These are phyloP conservation scores for Haematococcus lacustris DNA, from an alignment of 139 green algal species.

Conservation along the genomic window DNA sequence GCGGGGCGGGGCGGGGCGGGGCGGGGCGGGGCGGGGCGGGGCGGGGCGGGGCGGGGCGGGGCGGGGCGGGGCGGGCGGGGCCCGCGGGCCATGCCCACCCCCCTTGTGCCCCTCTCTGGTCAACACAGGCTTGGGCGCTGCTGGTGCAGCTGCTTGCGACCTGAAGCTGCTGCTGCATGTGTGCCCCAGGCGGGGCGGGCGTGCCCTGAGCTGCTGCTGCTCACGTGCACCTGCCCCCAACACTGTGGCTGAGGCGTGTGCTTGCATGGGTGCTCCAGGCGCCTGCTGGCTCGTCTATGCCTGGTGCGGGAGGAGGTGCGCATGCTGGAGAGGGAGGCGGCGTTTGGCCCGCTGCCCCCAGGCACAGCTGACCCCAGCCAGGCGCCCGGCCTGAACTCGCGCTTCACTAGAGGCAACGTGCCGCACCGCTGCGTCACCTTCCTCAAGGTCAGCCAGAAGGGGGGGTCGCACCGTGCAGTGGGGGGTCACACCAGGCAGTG, in stretches of 20 bases:
- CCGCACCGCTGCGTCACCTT: conserved; percentile 40
- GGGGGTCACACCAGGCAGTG: neutral
- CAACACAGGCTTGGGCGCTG: neutral
- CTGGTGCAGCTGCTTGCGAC: neutral
- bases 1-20: no score
- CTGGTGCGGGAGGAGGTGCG: conserved; percentile 45
- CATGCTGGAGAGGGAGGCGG: conserved; percentile 11
- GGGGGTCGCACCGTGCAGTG: neutral
- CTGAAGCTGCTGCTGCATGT: neutral
- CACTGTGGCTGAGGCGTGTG: neutral
- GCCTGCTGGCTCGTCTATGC: conserved; percentile 38
- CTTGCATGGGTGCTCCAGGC: conserved; percentile 1
- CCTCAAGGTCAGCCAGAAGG: conserved; percentile 18
- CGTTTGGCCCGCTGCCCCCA: no score
- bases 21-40: no score
- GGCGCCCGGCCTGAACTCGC: no score
- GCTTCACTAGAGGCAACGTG: no score
- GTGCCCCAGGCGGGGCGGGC: neutral
- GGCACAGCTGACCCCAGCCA: no score
- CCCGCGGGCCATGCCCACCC: neutral
- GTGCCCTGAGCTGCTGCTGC: neutral
- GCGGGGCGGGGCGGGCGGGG: no score
- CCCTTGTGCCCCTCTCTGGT: neutral
- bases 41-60: no score
- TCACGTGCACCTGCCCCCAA: neutral